Evolutionary conservation across 306 rosid species (phyloP), one percentile per base, ranked within the genome.

Genomic region (Ormosia semicastrata): DNA sequence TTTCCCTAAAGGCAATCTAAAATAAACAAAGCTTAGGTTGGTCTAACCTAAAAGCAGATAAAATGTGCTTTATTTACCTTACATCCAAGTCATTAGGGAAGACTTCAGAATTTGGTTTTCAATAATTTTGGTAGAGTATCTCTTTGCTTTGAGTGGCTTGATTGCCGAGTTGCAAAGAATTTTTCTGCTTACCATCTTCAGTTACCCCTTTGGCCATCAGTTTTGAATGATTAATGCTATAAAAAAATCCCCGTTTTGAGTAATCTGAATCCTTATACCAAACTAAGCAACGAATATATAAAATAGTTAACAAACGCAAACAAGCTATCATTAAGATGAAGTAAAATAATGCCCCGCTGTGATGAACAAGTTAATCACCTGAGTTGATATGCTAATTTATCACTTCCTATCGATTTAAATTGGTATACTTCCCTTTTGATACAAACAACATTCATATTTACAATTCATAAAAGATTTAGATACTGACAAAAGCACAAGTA

Each of bases 381-480:
- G 75, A 58, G 37, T 29, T 29, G 2, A 58, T 3, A 58, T 29
- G 65, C n/a, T 33, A 13, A 62, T 5, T 2, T 33, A 62, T 14
- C 18, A 5, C 39, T 62, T 3, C n/a, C 14, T 8, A 7, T 14
- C 11, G 5, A 14, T 32, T 53, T n/a, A 71, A 34, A 37, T 32
- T 32, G 14, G 62, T 33, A 71, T 15, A 71, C 2, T 71, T 49
- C 62, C 36, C 46, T 14, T 29, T 70, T 47, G 30, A 2, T 47
- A 70, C 60, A 30, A 47, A 44, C 62, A 60, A 75, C 69, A 76
- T 39, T 50, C 39, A 32, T 53, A 68, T 64, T 49, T 82, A 76
- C 86, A 73, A 12, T 37, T 69, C 54, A 52, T 52, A 82, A 44
- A 18, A 75, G 77, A 47, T 58, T 75, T 59, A 24, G 39, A n/a